phyloP scores from a whole-genome alignment of 176 grass and related monocot genomes.

The Canna indica region DNA sequence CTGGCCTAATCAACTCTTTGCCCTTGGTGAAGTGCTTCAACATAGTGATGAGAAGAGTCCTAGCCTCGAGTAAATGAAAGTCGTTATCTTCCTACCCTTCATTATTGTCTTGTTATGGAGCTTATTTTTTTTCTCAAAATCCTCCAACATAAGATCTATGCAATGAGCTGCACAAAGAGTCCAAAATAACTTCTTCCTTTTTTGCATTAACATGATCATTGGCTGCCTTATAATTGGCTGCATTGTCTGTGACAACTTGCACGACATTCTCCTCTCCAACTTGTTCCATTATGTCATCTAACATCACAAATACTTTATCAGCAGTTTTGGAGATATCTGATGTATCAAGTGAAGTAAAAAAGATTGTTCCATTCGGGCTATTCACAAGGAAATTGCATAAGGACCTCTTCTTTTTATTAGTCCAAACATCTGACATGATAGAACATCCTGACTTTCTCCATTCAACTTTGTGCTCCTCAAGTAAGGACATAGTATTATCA shows the following conservation, averaged over 20 bases:
- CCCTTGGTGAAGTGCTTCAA: neutral
- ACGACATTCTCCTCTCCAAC: neutral
- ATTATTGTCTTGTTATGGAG: neutral
- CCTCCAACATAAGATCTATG: neutral
- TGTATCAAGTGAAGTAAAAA: neutral
- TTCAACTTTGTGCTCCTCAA: neutral
- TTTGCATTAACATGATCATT: neutral
- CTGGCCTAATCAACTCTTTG: neutral
- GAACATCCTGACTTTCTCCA: neutral
- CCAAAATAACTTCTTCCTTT: neutral
- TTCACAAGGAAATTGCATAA: neutral
- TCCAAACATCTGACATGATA: neutral
- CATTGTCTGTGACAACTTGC: neutral
- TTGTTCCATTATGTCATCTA: neutral
- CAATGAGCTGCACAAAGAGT: neutral
- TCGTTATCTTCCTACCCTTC: neutral
- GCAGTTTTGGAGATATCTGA: neutral
- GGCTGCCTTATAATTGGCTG: neutral
- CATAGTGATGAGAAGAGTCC: neutral
- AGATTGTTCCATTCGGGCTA: neutral
- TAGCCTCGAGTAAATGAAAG: neutral
- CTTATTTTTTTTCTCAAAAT: neutral
- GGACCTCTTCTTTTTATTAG: neutral
- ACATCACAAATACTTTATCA: neutral
- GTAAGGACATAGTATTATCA: neutral